Base-by-base conservation (phyloP, 371 early-diverging fungal species). In the Capniomyces stellatus region DNA sequence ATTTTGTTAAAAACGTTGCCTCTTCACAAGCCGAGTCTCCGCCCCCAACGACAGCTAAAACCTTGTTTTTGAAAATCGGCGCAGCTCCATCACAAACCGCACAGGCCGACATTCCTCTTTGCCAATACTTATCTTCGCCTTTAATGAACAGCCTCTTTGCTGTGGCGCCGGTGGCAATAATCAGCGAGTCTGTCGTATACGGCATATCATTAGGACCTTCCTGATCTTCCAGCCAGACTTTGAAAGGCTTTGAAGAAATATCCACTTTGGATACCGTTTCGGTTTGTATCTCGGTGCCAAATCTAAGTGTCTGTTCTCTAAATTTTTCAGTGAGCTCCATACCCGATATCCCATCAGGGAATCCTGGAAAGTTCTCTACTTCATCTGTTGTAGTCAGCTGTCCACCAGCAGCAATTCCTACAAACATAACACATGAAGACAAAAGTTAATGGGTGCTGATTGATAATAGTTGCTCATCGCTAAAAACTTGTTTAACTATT, bases 21-120 rank as follows among this genome's bases (percentile, higher is more conserved):
- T 99, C 99, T 70, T 98, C 99, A 71, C 87, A 87, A 51, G 99
- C 99, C 62, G 95, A 87, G 74, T 99, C 99, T 57, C 99, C 99
- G 59, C 99, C 99, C 61, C 98, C 98, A 58, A 98, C 81, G 25
- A 99, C 97, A 48, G 81, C 85, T 58, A 89, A 65, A 41, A 83
- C 85, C 76, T 93, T 89, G 72, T 92, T 83, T 56, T 87, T 82
- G 76, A 92, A 96, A 58, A 97, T 90, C 29, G 96, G 96, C 19
- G 85, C 89, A 56, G 93, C 95, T 18, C 86, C 99, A 71, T 99
- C 99, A 77, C 99, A 99, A 31, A 97, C 97, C 43, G 99, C 99
- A 70, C 99, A 99, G 21, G 99, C 97, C 55, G 92, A 91, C 67
- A 99, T 95, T 64, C 99, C 99, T 27, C 80, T 76, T 64, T 89